phyloP scores from a whole-genome alignment of 495 filamentous ascomycete genomes.

The Xylaria telfairii region DNA sequence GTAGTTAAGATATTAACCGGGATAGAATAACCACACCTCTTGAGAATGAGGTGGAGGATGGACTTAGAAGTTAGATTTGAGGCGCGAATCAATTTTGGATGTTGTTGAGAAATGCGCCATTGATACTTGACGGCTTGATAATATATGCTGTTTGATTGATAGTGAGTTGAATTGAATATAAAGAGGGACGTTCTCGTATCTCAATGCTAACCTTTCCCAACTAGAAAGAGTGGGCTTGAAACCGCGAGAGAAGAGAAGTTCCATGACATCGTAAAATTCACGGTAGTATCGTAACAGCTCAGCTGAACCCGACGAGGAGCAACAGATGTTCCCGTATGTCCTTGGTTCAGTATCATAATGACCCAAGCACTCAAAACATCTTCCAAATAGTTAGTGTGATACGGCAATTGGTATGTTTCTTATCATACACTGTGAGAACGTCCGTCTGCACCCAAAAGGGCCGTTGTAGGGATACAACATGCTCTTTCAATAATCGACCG shows the following conservation, averaged over 20 bases:
- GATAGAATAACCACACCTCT: background rate
- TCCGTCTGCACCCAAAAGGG: no score
- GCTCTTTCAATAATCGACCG: slow-evolving; percentile 8
- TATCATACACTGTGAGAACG: background rate
- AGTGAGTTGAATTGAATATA: background rate
- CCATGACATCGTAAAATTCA: background rate
- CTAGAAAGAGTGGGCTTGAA: slow-evolving; percentile 3
- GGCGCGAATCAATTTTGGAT: background rate
- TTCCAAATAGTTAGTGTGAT: background rate
- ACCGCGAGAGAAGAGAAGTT: background rate
- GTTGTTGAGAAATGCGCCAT: background rate
- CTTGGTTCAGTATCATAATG: background rate
- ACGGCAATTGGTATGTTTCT: background rate
- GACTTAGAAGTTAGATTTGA: background rate
- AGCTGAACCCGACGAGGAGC: background rate
- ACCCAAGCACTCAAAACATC: background rate
- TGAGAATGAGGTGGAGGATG: background rate
- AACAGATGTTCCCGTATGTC: background rate
- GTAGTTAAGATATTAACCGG: background rate
- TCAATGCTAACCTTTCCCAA: slow-evolving; percentile 5
- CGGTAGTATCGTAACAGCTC: background rate
- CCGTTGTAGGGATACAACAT: no score
- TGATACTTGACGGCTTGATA: background rate
- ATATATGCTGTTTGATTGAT: background rate
- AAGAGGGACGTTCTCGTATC: background rate